Evolutionary conservation across 495 filamentous ascomycete genomes (phyloP), one percentile per base, ranked within the genome.

Genomic region (Xanthoparmelia taractica): DNA sequence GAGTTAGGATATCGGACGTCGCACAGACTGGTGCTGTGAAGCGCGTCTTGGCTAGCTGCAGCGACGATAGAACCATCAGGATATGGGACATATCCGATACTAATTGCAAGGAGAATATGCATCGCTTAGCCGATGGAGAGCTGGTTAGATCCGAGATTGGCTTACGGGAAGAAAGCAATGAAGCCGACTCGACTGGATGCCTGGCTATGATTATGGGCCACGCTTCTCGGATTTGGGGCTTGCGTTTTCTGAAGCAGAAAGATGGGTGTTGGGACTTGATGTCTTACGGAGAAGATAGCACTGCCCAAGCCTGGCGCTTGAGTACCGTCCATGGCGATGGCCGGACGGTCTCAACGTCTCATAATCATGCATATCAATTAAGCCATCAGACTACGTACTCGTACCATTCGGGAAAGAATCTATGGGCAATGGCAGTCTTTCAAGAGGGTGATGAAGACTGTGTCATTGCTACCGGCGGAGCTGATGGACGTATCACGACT

Each of bases 21-120:
- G 61, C 74, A 8, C 71, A 69, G n/a, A 65, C 68, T 7, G 75
- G 71, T 13, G 65, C 68, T 12, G 70, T 72, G 25, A 73, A 74
- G 25, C 79, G 89, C 50, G 65, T 96, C 17, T 75, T 99, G 4
- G 88, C 89, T 31, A 97, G 91, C 63, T 99, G 94, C 69, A 97
- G 93, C 67, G 94, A 99, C 73, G 94, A 99, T 73, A 81, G 94
- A 58, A 96, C 92, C 0, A 85, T 99, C 36, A 79, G 91, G 37
- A 74, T 97, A 0, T 97, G 95, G 95, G 85, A 96, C 66, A 82
- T 98, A 25, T 80, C 85, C 0, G 74, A 80, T 43, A 41, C 58
- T 15, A 25, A 31, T 4, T 37, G 43, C 31, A 68, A 57, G 18
- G 66, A 62, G 15, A 63, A 31, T n/a, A n/a, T n/a, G n/a, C n/a